Percentiles rank a stretch among this genome's conserved stretches.
Conservation (phyloP, 345 rosid species). For the Eutrema heterophyllum region DNA sequence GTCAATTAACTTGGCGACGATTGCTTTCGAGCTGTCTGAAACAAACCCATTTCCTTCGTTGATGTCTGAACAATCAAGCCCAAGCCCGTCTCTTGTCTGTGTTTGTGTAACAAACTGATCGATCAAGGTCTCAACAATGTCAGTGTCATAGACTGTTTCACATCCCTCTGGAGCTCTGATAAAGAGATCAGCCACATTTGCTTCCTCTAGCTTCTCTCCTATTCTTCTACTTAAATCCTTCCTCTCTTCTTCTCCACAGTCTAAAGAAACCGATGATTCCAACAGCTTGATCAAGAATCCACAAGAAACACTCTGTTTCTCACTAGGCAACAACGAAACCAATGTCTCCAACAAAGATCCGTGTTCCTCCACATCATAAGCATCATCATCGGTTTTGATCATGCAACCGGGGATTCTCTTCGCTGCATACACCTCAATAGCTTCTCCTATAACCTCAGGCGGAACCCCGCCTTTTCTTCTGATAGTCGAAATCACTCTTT, state of each 20-base stretch:
- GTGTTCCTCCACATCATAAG: slow-evolving; percentile 30
- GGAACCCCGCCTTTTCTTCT: slow-evolving; percentile 41
- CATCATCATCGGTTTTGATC: slow-evolving; percentile 28
- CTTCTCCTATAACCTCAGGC: slow-evolving; percentile 54
- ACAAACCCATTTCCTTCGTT: slow-evolving; percentile 28
- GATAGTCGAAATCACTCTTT: slow-evolving; percentile 42
- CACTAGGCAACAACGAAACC: slow-evolving; percentile 45
- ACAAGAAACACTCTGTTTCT: slow-evolving; percentile 50
- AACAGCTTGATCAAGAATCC: slow-evolving; percentile 57
- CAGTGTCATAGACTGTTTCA: slow-evolving; percentile 47
- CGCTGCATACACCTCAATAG: slow-evolving; percentile 49
- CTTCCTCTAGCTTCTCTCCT: slow-evolving; percentile 58
- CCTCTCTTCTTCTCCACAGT: slow-evolving; percentile 45
- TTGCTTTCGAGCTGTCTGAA: slow-evolving; percentile 38
- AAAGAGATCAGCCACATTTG: slow-evolving; percentile 48
- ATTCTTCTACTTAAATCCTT: slow-evolving; percentile 46
- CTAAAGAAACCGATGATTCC: slow-evolving; percentile 41
- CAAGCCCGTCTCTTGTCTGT: slow-evolving; percentile 15
- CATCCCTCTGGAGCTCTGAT: slow-evolving; percentile 44
- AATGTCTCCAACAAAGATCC: slow-evolving; percentile 54
- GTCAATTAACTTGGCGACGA: slow-evolving; percentile 57
- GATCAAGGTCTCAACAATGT: slow-evolving; percentile 48
- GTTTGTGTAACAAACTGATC: slow-evolving; percentile 39
- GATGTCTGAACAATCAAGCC: slow-evolving; percentile 15
- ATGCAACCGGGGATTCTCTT: slow-evolving; percentile 48